Conservation (phyloP, 1,284 basidiomycete genomes). For the Leccinum griseonigrum region DNA sequence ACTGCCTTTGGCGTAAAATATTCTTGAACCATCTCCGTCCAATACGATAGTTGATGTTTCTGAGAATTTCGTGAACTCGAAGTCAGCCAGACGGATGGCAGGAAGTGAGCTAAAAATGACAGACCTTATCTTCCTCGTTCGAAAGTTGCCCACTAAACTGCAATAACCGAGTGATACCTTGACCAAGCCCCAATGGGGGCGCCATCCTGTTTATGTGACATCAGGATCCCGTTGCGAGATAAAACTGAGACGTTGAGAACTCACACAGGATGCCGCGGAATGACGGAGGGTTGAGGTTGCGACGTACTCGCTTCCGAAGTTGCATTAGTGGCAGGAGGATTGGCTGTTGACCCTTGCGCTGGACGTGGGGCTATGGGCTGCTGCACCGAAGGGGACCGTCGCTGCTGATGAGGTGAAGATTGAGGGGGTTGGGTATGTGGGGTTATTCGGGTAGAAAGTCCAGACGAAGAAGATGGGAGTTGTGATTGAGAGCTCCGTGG, state of each 20-base stretch:
- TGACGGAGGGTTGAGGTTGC: constrained; percentile 24
- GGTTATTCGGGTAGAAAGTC: constrained; percentile 30
- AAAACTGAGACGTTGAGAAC: constrained; percentile 11
- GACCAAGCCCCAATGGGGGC: constrained; percentile 48
- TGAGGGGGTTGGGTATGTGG: constrained; percentile 33
- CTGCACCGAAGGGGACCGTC: constrained; percentile 35
- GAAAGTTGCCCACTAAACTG: constrained; percentile 65
- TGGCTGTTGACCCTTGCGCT: constrained; percentile 25
- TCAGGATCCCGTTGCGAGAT: constrained; percentile 13
- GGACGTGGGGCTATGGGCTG: constrained; percentile 40
- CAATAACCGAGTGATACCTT: constrained; percentile 57
- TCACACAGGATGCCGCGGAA: constrained; percentile 31
- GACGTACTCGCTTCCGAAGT: constrained; percentile 27
- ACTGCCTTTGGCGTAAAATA: constrained; percentile 65
- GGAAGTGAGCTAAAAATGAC: constrained; percentile 17
- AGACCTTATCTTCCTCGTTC: constrained; percentile 47
- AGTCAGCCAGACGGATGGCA: constrained; percentile 4
- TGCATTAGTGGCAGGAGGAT: constrained; percentile 20
- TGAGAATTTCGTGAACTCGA: constrained; percentile 25
- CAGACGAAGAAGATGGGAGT: constrained; percentile 34
- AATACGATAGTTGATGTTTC: constrained; percentile 62
- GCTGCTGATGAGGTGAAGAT: constrained; percentile 33
- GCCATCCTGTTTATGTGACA: constrained; percentile 23
- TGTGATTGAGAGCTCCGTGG: constrained; percentile 35
- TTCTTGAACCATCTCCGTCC: constrained; percentile 57